Conservation (phyloP, 768 basidiomycete species). For the Boletellus ananiceps region DNA sequence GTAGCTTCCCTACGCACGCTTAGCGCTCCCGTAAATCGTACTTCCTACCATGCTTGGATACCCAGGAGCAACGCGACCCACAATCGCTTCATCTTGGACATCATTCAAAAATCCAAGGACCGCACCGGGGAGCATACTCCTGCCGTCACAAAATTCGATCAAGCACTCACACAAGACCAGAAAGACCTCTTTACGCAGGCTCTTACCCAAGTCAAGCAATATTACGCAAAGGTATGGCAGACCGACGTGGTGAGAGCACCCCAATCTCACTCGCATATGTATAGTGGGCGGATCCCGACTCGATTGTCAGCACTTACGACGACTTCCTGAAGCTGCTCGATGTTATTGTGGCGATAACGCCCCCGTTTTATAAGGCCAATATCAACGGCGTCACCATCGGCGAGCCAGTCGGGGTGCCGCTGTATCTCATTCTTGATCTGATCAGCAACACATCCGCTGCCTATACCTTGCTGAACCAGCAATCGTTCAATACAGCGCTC, state of each 20-base stretch:
- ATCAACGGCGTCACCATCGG: not conserved
- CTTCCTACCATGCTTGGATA: not conserved
- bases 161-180: not conserved
- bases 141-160: not conserved
- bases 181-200: not conserved
- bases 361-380: constrained; percentile 1
- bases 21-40: not conserved
- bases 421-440: not conserved
- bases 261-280: not conserved
- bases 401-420: not conserved
- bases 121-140: not conserved
- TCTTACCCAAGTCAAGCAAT: not conserved
- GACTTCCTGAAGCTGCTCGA: not conserved
- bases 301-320: not conserved
- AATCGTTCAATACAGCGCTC: not conserved
- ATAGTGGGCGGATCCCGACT: not conserved
- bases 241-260: too few relatives aligned
- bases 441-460: constrained; percentile 1
- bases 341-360: not conserved
- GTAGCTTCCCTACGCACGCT: too few relatives aligned
- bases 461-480: not conserved
- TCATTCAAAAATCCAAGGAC: not conserved
- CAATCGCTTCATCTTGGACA: not conserved
- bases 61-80: not conserved
- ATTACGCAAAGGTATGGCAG: not conserved